Conservation (phyloP, 148 eudicot genomes). For the Rhododendron griersonianum region DNA sequence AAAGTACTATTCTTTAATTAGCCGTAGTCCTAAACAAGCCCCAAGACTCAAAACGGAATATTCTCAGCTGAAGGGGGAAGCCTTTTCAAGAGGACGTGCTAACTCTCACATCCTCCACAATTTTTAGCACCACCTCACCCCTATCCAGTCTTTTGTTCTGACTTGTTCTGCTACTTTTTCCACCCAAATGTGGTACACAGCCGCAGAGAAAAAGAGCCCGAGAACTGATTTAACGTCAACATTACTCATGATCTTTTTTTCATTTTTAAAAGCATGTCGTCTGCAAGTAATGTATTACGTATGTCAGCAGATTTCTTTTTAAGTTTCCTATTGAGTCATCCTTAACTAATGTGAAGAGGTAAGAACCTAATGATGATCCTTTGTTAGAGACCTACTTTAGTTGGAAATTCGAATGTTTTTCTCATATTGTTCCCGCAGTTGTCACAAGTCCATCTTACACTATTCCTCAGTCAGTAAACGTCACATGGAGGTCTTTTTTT, state of each 20-base stretch:
- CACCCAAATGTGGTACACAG: background rate
- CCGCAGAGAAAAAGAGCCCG: background rate
- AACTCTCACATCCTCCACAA: background rate
- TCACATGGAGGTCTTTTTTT: background rate
- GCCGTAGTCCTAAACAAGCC: background rate
- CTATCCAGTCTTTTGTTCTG: background rate
- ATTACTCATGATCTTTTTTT: background rate
- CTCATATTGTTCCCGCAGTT: background rate
- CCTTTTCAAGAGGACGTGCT: background rate
- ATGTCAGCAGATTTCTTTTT: background rate
- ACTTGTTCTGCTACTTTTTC: background rate
- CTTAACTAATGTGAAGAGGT: background rate
- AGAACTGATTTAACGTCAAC: background rate
- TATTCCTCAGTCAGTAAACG: background rate
- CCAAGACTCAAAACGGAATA: background rate
- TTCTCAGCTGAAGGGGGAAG: background rate
- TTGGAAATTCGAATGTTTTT: background rate
- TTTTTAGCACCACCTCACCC: background rate
- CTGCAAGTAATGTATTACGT: background rate
- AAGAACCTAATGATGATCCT: background rate
- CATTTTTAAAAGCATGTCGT: background rate
- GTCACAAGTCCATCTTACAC: background rate
- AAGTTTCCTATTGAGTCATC: background rate
- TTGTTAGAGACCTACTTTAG: background rate
- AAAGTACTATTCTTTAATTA: too few species aligned